Conservation (phyloP, 2,329 filamentous ascomycete species). For the Zymoseptoria tritici region DNA sequence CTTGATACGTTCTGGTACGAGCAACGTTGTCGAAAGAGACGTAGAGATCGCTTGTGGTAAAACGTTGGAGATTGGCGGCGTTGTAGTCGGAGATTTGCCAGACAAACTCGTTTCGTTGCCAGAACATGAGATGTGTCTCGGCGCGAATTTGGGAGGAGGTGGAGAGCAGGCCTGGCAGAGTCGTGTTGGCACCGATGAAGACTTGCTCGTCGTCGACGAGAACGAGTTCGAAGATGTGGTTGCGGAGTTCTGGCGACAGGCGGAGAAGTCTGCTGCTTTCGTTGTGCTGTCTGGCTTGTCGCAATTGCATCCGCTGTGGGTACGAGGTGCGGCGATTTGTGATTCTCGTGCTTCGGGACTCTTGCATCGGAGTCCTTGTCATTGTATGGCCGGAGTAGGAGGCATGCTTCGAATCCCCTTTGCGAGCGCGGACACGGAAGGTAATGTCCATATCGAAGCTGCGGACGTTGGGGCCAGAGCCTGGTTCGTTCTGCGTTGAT, state of each 20-base stretch:
- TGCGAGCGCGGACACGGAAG: neutral
- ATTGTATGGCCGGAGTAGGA: neutral
- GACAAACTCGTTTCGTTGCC: neutral
- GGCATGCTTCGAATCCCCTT: neutral
- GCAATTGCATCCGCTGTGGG: too few relatives aligned
- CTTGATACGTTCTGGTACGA: neutral
- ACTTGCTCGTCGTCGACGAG: neutral
- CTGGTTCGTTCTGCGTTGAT: neutral
- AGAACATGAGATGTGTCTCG: neutral
- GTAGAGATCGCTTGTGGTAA: neutral
- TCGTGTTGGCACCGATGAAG: neutral
- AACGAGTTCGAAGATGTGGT: neutral
- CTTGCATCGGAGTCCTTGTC: too few relatives aligned
- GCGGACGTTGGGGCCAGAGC: neutral
- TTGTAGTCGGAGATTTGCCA: neutral
- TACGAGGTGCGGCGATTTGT: too few relatives aligned
- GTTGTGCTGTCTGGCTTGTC: too few relatives aligned
- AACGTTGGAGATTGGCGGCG: neutral
- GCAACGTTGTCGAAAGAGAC: neutral
- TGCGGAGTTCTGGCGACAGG: too few relatives aligned
- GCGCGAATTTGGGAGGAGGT: neutral
- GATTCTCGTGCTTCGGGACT: too few relatives aligned
- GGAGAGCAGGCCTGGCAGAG: neutral
- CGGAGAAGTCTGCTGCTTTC: too few relatives aligned
- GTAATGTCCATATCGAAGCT: neutral